Base-by-base conservation (phyloP, 805 yeast species). In the Millerozyma miso region DNA sequence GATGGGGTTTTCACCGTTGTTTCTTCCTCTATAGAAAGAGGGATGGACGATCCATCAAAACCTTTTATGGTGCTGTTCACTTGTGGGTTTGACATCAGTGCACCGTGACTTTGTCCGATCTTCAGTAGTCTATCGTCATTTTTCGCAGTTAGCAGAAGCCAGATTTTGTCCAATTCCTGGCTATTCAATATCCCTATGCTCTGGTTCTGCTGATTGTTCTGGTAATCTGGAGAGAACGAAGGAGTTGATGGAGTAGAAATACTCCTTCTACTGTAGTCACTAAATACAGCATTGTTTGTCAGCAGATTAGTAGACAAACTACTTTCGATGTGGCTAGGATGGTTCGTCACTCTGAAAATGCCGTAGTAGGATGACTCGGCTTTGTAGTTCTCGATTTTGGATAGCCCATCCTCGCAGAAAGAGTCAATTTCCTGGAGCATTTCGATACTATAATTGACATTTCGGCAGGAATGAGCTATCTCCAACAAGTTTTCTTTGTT, bases 401-500 rank as follows among this genome's bases (percentile, higher is more conserved):
- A 45, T 8, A 52, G 23, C 7, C 34, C 34, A 5, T 32, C 17
- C 7, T 32, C 34, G 34, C 14, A 32, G 7, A 32, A n/a, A 15
- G 14, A 6, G 6, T 44, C 39, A 7, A 47, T 16, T 18, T 40
- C 46, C 17, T 42, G 33, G 17, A 33, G 32, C 18, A 33, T 17
- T 3, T 13, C 18, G 3, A 16, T 3, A 10, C 17, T n/a, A 17
- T 33, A 26, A 20, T 34, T 15, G 5, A 32, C 7, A 13, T n/a
- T n/a, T 7, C 7, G 6, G 14, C 17, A 15, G 5, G 17, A 7
- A 6, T 32, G 15, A 13, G n/a, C 17, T 32, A n/a, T 13, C 5
- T 32, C 14, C 17, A 54, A 47, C 43, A 58, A 65, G 31, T 61
- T 54, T 4, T 59, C 63, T 17, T 60, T 50, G 15, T 63, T 56